Base-by-base conservation (phyloP, 2,329 filamentous ascomycete species). In the Fusarium compactum region DNA sequence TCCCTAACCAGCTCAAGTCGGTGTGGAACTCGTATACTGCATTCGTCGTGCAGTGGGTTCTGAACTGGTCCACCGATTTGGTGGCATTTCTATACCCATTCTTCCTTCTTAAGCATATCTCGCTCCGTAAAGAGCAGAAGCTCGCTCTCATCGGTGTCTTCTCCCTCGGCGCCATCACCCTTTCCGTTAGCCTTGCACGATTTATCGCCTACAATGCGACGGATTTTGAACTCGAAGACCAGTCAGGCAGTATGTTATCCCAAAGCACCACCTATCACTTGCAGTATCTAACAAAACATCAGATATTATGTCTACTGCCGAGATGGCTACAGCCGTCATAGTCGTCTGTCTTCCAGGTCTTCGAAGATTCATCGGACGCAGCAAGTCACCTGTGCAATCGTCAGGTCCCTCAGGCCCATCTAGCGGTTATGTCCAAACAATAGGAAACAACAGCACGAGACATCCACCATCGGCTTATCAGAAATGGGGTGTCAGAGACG, bases 151-250 rank as follows among this genome's bases (percentile, higher is more conserved):
- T 65, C 18, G 62, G 62, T 8, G 52, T 65, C 8, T 65, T 65
- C 29, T 65, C 62, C 9, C 16, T 65, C 2, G 62, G 62, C 20
- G 46, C 60, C 2, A 65, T 65, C 9, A 65, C 62, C 0, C 24
- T 65, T 0, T 16, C 51, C 1, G 60, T 65, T 16, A 65, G 62
- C 22, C 25, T 65, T 29, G 18, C 62, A 5, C 40, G 62, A 25
- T 65, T 65, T 18, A 58, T 65, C 25, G 60, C 60, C 7, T 65
- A 65, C 8, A 65, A 51, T 25, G 62, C 27, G 11, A 65, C 62
- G 4, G 11, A 65, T 3, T 65, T 65, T 34, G 62, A 65, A 22
- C 60, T 65, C 0, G 62, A 65, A 14, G 62, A 65, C 14, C 45
- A 65, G 20, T 16, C 24, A 2, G 62, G 62, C n/a, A 65, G 62